Evolutionary conservation across 805 yeast species (phyloP), one percentile per base, ranked within the genome.

Genomic region (Starmerella floricola): DNA sequence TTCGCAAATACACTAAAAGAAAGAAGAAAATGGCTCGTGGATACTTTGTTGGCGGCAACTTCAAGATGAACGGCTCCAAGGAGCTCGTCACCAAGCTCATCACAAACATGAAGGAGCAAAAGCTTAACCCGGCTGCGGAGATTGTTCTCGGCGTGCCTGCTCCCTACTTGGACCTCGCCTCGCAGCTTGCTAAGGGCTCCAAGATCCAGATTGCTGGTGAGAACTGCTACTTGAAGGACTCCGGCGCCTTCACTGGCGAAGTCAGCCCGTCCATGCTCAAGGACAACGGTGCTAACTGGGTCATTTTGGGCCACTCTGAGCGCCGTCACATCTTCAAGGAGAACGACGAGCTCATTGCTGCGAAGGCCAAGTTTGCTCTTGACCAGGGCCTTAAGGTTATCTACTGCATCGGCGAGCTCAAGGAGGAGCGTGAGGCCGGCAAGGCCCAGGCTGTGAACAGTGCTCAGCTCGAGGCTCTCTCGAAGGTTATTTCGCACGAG

Each of bases 221-320:
- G 73, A 88, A 91, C 69, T 76, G 85, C 51, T 88, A 75, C 68
- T 67, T 71, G 63, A 85, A 85, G 76, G 78, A 76, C 52, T 74
- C 87, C 44, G 98, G 98, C 71, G 98, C 98, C 51, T 91, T 63
- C 83, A 91, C 98, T 51, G 98, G 98, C 66, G 98, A 91, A 72
- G 76, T 81, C 62, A 79, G 94, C 39, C 91, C 93, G 41, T 76
- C 73, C 48, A 82, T 84, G 68, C 66, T 88, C 62, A 79, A 82
- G 72, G 98, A 91, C 63, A 73, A 81, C 59, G 94, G 94, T 54
- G 91, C 85, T 55, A 75, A 73, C 51, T 91, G 96, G 96, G 94
- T 87, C 51, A 75, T 91, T 61, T 73, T 91, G 55, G 98, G 98
- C 59, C 98, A 91, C 77, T 84, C 95, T 51, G 98, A 91, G 75